Evolutionary conservation across 2,329 filamentous ascomycete species (phyloP).

Genomic region (Cadophora sp.): DNA sequence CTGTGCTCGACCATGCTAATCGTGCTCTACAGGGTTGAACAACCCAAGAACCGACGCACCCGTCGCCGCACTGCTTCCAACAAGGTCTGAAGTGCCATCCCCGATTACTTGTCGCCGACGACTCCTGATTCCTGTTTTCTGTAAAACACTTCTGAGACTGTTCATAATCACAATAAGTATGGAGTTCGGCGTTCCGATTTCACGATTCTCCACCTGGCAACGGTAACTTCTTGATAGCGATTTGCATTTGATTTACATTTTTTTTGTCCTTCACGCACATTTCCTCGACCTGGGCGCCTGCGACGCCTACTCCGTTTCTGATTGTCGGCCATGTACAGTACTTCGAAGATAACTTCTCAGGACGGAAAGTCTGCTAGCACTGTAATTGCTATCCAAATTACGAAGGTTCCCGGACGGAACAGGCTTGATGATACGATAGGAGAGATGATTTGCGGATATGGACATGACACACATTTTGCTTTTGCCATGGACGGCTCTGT

Average conservation of each 20-base stretch:
- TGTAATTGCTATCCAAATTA: not conserved
- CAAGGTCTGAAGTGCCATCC: not conserved
- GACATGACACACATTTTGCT: not conserved
- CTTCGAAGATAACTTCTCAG: not conserved
- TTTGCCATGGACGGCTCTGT: not conserved
- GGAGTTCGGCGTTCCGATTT: not conserved
- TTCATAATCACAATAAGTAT: not conserved
- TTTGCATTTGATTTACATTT: not conserved
- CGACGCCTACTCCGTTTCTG: not conserved
- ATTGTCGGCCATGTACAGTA: not conserved
- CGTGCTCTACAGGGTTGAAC: not conserved
- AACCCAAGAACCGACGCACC: conserved; percentile 3
- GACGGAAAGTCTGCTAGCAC: not conserved
- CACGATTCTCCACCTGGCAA: not conserved
- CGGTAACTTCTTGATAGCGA: not conserved
- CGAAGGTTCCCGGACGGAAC: not conserved
- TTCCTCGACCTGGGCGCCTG: not conserved
- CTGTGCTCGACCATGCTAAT: not conserved
- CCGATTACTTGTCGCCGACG: not conserved
- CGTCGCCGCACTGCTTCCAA: conserved; percentile 15
- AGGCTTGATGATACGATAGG: conserved; percentile 10
- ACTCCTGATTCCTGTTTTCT: not conserved
- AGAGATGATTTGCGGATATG: not conserved
- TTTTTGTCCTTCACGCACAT: not conserved
- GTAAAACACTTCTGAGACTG: not conserved